Evolutionary conservation across 148 eudicot genomes (phyloP), one percentile per base, ranked within the genome.

Genomic region (Rhododendron ovatum): DNA sequence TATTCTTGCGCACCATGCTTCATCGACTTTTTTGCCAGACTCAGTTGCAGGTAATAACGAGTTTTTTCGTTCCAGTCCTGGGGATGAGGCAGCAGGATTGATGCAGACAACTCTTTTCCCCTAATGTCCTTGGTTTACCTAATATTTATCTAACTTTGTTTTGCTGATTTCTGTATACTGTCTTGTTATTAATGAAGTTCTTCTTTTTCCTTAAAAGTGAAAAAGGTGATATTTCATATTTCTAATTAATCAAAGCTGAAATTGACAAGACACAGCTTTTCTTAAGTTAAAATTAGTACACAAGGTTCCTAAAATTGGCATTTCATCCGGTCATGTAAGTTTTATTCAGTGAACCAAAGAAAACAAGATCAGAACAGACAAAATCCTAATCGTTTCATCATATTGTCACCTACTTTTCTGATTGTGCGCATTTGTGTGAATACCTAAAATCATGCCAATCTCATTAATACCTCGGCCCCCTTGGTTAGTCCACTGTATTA

Each of bases 391-490:
- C 4, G 4, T 53, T 53, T 15, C 59, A 3, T 3, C 59, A 53
- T 53, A 53, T 15, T 53, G 17, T 53, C 59, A 53, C 59, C 59
- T 53, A 53, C 59, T 13, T 53, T 53, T 15, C 20, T 53, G 59
- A 53, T 53, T 20, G 11, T 53, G 59, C 5, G 18, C 59, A 53
- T 53, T 53, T 17, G 5, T 53, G 59, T 15, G 59, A 53, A 53
- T 13, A 53, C 59, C 59, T 53, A 47, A 47, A 39, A 83, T 90
- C 90, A 55, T 0, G 67, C 24, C 10, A 61, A 61, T 61, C 24
- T 61, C 9, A 61, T 24, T 8, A 22, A 28, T 61, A 12, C 26
- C 11, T 22, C 67, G 4, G 28, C 26, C 11, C 26, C 67, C 3
- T 61, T 61, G 24, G n/a, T 61, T 22, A 61, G 67, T 61, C 11